Evolutionary conservation across 2,329 filamentous ascomycete species (phyloP).

Genomic region (Dactylonectria estremocensis): DNA sequence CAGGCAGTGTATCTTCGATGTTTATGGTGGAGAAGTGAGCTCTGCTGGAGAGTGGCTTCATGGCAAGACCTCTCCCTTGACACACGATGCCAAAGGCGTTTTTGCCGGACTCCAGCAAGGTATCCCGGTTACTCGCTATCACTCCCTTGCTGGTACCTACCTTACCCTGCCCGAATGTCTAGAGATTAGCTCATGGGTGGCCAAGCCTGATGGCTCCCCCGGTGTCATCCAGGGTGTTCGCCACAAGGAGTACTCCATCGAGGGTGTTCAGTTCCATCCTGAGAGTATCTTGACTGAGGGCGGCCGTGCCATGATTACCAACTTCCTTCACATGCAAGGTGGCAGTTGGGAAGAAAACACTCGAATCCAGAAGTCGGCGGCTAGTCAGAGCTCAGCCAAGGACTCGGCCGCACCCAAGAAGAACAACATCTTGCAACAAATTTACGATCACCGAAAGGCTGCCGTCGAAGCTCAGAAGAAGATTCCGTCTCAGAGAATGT

Average conservation of each 20-base stretch:
- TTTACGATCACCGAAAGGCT: constrained; percentile 85
- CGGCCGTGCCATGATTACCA: constrained; percentile 90
- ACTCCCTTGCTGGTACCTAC: constrained; percentile 94
- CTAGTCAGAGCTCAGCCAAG: constrained; percentile 44
- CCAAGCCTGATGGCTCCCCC: constrained; percentile 81
- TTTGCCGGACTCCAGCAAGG: constrained; percentile 86
- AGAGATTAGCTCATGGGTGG: constrained; percentile 92
- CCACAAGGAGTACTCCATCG: constrained; percentile 91
- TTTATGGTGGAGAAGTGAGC: constrained; percentile 91
- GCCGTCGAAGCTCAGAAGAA: constrained; percentile 86
- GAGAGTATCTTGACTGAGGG: constrained; percentile 96
- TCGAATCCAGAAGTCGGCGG: constrained; percentile 62
- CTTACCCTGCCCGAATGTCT: constrained; percentile 87
- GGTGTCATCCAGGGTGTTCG: constrained; percentile 97
- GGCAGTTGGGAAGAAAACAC: constrained; percentile 93
- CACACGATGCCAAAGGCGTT: constrained; percentile 92
- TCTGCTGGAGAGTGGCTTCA: constrained; percentile 97
- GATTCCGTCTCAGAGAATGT: constrained; percentile 86
- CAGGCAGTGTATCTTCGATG: constrained; percentile 94
- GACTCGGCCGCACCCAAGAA: constrained; percentile 67
- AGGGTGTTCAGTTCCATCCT: constrained; percentile 97
- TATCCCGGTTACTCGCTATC: constrained; percentile 93
- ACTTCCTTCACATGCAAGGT: constrained; percentile 89
- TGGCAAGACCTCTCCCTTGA: constrained; percentile 93
- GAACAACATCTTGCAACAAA: constrained; percentile 89